Base-by-base conservation (phyloP, 768 basidiomycete species). In the Naganishia kalamii region DNA sequence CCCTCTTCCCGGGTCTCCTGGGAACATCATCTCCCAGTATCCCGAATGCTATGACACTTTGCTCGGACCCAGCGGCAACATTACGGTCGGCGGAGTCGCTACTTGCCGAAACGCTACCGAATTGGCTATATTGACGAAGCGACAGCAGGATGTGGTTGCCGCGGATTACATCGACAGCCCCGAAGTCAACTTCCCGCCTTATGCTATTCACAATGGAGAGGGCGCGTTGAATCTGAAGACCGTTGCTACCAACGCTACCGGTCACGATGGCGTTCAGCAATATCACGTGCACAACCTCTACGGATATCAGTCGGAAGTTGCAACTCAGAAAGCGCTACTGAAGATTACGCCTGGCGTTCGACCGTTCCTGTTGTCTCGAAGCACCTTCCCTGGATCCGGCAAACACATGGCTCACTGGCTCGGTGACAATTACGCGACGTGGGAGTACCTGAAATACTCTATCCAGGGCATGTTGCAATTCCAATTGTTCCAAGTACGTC, bases 401-500 rank as follows among this genome's bases (percentile, higher is more conserved):
- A 63, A 27, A 33, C 54, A 60, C 32, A 63, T 32, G 46, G 73
- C 68, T 15, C 69, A 70, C 46, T 71, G 74, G 76, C 82, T 89
- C 27, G 88, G 89, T 0, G 89, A 90, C 75, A 89, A 89, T 72
- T 85, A 81, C 74, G 86, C 86, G 72, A 82, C 83, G 65, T 90
- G 89, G 88, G 77, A 83, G 52, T 88, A 87, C 77, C 82, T 90
- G 81, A 80, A 83, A 66, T 80, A 83, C 72, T 87, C 81, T 67
- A 86, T 90, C 60, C 84, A 89, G 79, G 88, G 88, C 19, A 79
- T 88, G 21, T 81, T 90, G 21, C 88, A 90, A 75, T 90, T 90
- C 83, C 87, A 89, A 76, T 78, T 90, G 15, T 90, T 87, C 83
- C 86, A 88, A 86, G 85, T 72, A 33, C 12, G 29, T 52, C 44